Percentiles rank a stretch among this genome's conserved stretches.
Evolutionary conservation across 805 yeast species (phyloP).

Genomic region (Peterozyma toletana): DNA sequence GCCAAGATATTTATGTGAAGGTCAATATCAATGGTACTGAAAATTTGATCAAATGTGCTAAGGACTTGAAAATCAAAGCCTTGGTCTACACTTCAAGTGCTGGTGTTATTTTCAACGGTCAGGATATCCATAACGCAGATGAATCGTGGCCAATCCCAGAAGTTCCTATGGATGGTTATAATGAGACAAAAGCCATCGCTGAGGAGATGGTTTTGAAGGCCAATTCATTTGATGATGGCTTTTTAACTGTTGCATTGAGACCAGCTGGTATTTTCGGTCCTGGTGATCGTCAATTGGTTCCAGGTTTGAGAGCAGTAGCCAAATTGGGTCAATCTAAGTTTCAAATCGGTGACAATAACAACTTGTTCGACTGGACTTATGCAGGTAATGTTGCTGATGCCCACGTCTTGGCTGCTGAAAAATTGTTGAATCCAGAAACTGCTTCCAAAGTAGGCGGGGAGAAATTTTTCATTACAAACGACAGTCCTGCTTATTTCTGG

Average conservation of each 20-base stretch:
- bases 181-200: conserved; percentile 89
- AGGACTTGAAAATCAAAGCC: conserved; percentile 44
- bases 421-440: conserved; percentile 42
- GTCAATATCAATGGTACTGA: conserved; percentile 90
- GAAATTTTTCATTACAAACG: conserved; percentile 86
- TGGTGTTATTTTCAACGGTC: conserved; percentile 96
- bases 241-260: conserved; percentile 79
- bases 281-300: conserved; percentile 94
- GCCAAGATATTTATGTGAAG: conserved; percentile 74
- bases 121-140: conserved; percentile 83
- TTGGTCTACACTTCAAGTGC: conserved; percentile 95
- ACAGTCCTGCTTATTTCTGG: conserved; percentile 94
- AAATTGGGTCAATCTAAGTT: conserved; percentile 80
- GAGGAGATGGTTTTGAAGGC: conserved; percentile 76
- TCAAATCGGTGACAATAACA: conserved; percentile 92
- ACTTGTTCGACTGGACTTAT: conserved; percentile 93
- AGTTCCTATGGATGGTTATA: conserved; percentile 93
- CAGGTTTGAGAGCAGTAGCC: conserved; percentile 82
- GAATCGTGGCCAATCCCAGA: conserved; percentile 92
- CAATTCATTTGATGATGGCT: conserved; percentile 45
- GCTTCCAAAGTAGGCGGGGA: conserved; percentile 65
- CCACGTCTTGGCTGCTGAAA: conserved; percentile 86
- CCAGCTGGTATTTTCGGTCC: conserved; percentile 99
- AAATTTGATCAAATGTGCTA: conserved; percentile 61
- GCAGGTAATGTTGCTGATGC: conserved; percentile 98